Conservation (phyloP, 2,329 filamentous ascomycete genomes). For the Penicillium sp. region DNA sequence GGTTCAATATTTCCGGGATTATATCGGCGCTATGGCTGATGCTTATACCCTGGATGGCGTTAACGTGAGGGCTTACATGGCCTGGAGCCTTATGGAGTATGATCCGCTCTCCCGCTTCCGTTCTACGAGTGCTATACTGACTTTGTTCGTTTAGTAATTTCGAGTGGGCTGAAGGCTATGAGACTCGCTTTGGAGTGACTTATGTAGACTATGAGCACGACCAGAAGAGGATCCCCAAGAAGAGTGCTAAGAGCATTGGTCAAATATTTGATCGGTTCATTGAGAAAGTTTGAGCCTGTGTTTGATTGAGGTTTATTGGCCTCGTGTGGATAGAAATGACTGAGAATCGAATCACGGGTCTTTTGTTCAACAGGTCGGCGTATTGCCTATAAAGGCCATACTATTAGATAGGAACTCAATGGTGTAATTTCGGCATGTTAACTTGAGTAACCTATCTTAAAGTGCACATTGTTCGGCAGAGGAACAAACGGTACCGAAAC, state of each 20-base stretch:
- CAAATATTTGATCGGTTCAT: slow-evolving; percentile 70
- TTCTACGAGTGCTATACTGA: background rate
- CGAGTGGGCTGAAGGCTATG: slow-evolving; percentile 88
- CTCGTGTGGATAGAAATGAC: background rate
- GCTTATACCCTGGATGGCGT: slow-evolving; percentile 72
- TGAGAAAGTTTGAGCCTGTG: slow-evolving; percentile 52
- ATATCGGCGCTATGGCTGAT: slow-evolving; percentile 73
- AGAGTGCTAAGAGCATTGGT: slow-evolving; percentile 71
- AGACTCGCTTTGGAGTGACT: slow-evolving; percentile 79
- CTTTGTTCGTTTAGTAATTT: slow-evolving; percentile 60
- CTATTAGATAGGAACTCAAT: background rate
- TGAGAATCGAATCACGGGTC: background rate
- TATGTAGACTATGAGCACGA: slow-evolving; percentile 78
- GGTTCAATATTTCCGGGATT: slow-evolving; percentile 72
- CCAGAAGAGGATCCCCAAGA: slow-evolving; percentile 79
- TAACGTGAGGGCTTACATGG: slow-evolving; percentile 75
- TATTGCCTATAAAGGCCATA: no score
- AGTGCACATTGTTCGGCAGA: no score
- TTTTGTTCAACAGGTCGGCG: no score
- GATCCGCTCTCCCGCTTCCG: background rate
- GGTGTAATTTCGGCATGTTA: background rate
- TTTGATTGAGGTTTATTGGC: background rate
- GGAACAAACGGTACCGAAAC: no score
- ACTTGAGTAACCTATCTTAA: no score
- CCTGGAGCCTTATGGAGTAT: slow-evolving; percentile 81